phyloP scores from a whole-genome alignment of 139 green algal genomes.

The Choricystis sp. region DNA sequence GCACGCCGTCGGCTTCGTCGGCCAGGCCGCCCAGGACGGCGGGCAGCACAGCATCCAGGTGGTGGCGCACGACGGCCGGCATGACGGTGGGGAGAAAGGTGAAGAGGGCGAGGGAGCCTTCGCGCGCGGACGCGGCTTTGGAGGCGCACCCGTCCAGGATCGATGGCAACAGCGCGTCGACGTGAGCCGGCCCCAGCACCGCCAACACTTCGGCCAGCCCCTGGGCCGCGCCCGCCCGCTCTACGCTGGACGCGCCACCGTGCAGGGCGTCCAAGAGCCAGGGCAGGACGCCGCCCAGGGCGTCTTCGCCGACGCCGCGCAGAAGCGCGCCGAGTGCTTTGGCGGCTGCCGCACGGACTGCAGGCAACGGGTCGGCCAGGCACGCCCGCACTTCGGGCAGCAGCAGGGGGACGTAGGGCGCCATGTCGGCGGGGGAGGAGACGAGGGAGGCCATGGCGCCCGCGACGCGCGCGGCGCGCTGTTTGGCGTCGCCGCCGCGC shows the following conservation, averaged over 20 bases:
- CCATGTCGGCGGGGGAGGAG: constrained; percentile 86
- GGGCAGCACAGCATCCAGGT: constrained; percentile 44
- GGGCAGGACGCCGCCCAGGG: constrained; percentile 49
- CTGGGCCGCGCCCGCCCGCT: constrained; percentile 44
- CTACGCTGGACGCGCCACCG: constrained; percentile 37
- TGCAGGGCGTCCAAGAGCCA: constrained; percentile 72
- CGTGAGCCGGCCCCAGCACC: constrained; percentile 49
- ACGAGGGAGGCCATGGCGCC: constrained; percentile 87
- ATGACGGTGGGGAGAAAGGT: constrained; percentile 24
- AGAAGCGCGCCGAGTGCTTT: constrained; percentile 71
- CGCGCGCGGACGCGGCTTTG: constrained; percentile 38
- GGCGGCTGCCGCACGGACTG: constrained; percentile 64
- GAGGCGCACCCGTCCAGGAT: constrained; percentile 45
- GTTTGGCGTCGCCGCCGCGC: constrained; percentile 81
- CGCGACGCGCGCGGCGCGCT: constrained; percentile 78
- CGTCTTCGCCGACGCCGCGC: constrained; percentile 54
- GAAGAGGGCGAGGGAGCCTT: constrained; percentile 85
- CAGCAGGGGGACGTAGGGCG: constrained; percentile 75
- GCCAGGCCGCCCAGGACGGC: constrained; percentile 80
- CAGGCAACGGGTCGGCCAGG: constrained; percentile 84
- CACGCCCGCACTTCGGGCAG: constrained; percentile 81
- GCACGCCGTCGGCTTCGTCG: constrained; percentile 85
- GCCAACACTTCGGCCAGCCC: constrained; percentile 79
- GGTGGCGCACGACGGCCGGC: constrained; percentile 10
- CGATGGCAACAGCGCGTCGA: constrained; percentile 72